phyloP scores from a whole-genome alignment of 228 moss, liverwort and hornwort species.

The Sphagnum fallax region DNA sequence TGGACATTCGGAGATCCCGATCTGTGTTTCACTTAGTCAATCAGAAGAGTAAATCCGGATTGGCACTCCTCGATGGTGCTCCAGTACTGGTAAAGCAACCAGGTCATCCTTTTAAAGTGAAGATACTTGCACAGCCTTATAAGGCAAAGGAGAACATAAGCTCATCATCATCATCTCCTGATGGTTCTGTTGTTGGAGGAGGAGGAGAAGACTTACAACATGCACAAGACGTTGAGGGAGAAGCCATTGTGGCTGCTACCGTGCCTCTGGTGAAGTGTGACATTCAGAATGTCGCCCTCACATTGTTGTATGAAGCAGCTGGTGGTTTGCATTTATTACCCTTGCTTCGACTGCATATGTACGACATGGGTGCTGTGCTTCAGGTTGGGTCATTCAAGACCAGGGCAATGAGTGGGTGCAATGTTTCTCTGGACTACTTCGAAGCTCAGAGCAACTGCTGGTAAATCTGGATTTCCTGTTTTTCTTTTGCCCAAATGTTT shows the following conservation, averaged over 20 bases:
- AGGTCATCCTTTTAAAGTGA: slow-evolving; percentile 89
- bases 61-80: slow-evolving; percentile 72
- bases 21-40: slow-evolving; percentile 76
- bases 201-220: slow-evolving; percentile 34
- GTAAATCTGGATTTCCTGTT: slow-evolving; percentile 26
- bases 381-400: slow-evolving; percentile 82
- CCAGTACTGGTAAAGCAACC: slow-evolving; percentile 83
- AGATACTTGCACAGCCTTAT: slow-evolving; percentile 56
- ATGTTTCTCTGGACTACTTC: slow-evolving; percentile 73
- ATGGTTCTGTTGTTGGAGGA: slow-evolving; percentile 27
- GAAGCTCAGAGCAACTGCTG: slow-evolving; percentile 85
- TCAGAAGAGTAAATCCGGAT: slow-evolving; percentile 75
- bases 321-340: slow-evolving; percentile 87
- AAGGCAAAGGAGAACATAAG: slow-evolving; percentile 29
- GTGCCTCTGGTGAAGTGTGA: slow-evolving; percentile 71
- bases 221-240: slow-evolving; percentile 43
- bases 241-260: slow-evolving; percentile 59
- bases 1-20: slow-evolving; percentile 50
- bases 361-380: slow-evolving; percentile 66
- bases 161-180: slow-evolving; percentile 35
- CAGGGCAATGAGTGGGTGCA: slow-evolving; percentile 72
- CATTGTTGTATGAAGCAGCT: slow-evolving; percentile 85
- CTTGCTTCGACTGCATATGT: slow-evolving; percentile 59
- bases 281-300: slow-evolving; percentile 66
- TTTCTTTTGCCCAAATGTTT: neutral